These are phyloP conservation scores for Leptographium flavum DNA, from an alignment of 2,329 filamentous ascomycete species.

Conservation along the genomic window DNA sequence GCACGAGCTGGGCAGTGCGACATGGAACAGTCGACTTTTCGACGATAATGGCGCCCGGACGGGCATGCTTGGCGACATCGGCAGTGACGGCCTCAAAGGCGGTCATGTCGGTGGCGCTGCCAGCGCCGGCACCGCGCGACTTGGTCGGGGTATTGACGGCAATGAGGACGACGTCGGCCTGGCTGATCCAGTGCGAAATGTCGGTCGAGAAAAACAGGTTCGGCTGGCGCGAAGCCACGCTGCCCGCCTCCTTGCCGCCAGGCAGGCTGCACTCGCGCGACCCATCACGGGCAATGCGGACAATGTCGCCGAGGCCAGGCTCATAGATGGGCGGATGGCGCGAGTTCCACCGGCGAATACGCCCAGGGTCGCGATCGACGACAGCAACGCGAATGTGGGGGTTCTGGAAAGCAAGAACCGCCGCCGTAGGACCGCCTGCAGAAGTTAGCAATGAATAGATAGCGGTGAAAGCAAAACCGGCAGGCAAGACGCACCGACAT, in stretches of 20 bases:
- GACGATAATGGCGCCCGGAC: slow-evolving; percentile 56
- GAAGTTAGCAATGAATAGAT: background rate
- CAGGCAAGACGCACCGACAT: slow-evolving; percentile 43
- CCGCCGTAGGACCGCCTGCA: slow-evolving; percentile 58
- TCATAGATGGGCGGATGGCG: slow-evolving; percentile 63
- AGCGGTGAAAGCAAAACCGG: background rate
- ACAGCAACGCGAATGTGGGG: slow-evolving; percentile 57
- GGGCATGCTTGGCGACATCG: slow-evolving; percentile 52
- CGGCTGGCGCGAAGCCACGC: slow-evolving; percentile 31
- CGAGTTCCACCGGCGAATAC: slow-evolving; percentile 62
- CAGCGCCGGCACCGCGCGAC: slow-evolving; percentile 51
- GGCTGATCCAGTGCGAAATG: slow-evolving; percentile 42
- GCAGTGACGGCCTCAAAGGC: slow-evolving; percentile 56
- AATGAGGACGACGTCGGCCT: slow-evolving; percentile 61
- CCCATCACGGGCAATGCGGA: slow-evolving; percentile 49
- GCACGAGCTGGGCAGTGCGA: slow-evolving; percentile 55
- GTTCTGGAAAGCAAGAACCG: slow-evolving; percentile 61
- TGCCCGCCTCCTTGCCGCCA: slow-evolving; percentile 17
- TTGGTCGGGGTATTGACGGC: slow-evolving; percentile 74
- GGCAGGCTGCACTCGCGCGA: slow-evolving; percentile 27
- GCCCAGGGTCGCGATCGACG: slow-evolving; percentile 51
- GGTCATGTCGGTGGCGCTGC: slow-evolving; percentile 57
- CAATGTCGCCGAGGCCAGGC: slow-evolving; percentile 53
- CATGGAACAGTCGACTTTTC: slow-evolving; percentile 75
- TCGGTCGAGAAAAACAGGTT: slow-evolving; percentile 67